Base-by-base conservation (phyloP, 2,329 filamentous ascomycete genomes). In the Septoria linicola region DNA sequence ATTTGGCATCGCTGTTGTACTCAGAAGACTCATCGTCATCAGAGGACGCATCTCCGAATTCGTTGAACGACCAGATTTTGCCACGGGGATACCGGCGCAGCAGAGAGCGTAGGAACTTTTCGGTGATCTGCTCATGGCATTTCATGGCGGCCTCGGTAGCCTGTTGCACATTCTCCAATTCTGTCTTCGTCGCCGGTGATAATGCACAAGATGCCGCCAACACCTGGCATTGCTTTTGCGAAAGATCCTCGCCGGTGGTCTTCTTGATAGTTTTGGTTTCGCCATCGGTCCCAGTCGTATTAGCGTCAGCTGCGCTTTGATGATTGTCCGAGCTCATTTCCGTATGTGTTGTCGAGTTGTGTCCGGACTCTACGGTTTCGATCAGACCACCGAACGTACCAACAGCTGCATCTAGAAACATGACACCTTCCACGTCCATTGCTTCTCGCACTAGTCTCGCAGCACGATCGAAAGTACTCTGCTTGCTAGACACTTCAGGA, bases 341-440 rank as follows among this genome's bases (percentile, higher is more conserved):
- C 5, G 58, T 55, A 11, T 41, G 42, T 8, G 45, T 41, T 11
- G 32, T 39, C 13, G 51, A 44, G 13, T 54, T 49, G 27, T 50
- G 46, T 10, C 44, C 36, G 5, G 50, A 56, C 17, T 54, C 51
- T 1, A 50, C 53, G 13, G 51, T 55, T 21, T 61, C 59, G 7
- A 59, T 47, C 2, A 59, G 44, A 2, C 63, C 64, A 3, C 62
- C 65, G 17, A 63, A 66, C 1, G 55, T 66, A 2, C 60, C 57
- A 3, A 66, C 49, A 1, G 61, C 57, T 0, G 63, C 68, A 53
- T 74, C 72, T 14, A 75, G 52, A 47, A 74, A 74, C 2, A 72
- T 62, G 10, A 78, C 74, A 2, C 76, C 76, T n/a, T 77, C 75
- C 3, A 75, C 72, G 7, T 67, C 66, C 16, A 80, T 64, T n/a